Evolutionary conservation across 306 rosid genomes (phyloP).

Genomic region (Lathyrus tuberosus): DNA sequence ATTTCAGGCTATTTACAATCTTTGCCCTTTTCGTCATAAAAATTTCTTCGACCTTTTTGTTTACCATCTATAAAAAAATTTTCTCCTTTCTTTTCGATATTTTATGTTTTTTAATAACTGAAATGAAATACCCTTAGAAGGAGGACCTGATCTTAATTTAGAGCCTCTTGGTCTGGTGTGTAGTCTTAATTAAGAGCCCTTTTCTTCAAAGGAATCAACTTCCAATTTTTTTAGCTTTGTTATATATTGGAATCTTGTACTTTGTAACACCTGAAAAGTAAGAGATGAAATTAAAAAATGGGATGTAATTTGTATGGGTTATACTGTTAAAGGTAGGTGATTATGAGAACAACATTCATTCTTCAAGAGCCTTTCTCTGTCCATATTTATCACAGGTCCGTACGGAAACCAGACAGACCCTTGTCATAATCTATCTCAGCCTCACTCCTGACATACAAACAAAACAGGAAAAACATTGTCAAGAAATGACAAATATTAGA

Average conservation of each 20-base stretch:
- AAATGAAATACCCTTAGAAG: no score
- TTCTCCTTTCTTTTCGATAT: no score
- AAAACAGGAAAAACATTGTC: not conserved
- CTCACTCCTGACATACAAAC: not conserved
- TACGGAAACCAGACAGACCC: not conserved
- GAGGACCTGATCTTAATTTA: no score
- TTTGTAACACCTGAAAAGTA: not conserved
- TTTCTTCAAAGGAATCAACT: slow-evolving; percentile 1
- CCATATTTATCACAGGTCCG: not conserved
- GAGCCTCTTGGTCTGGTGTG: not conserved
- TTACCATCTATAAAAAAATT: no score
- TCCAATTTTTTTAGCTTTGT: not conserved
- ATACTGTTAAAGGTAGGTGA: not conserved
- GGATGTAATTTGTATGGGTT: not conserved
- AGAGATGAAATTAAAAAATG: not conserved
- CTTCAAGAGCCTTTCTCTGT: not conserved
- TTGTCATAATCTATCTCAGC: not conserved
- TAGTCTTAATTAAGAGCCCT: not conserved
- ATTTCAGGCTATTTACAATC: no score
- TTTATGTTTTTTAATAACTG: no score
- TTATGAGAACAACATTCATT: not conserved
- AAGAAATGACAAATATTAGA: not conserved
- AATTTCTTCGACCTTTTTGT: no score
- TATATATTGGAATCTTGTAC: not conserved
- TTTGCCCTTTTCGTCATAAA: no score